A percentile compares a stretch with the other conserved stretches of the same genome.
Conservation (phyloP, 345 rosid species). For the Trapa bicornis region DNA sequence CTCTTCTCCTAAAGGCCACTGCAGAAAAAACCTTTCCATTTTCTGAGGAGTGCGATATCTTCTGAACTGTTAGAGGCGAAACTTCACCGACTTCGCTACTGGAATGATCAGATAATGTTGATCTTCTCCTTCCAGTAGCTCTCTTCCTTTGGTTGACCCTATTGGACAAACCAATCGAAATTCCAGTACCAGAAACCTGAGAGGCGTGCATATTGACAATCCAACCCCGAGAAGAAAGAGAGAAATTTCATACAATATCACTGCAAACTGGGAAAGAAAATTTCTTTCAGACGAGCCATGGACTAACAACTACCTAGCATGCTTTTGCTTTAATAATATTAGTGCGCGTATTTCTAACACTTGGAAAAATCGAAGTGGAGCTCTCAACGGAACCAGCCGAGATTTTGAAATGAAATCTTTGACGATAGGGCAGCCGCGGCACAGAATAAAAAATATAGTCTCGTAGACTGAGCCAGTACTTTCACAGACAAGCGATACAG, state of each 20-base stretch:
- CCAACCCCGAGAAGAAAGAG: not conserved
- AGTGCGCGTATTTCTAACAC: too few relatives aligned
- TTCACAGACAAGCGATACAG: too few relatives aligned
- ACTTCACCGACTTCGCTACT: conserved; percentile 10
- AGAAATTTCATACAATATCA: not conserved
- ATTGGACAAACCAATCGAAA: conserved; percentile 16
- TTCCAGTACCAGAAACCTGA: not conserved
- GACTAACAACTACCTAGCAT: too few relatives aligned
- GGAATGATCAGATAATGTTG: conserved; percentile 9
- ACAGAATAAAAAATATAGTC: too few relatives aligned
- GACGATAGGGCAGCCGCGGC: too few relatives aligned
- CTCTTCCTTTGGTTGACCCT: conserved; percentile 16
- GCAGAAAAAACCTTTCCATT: conserved; percentile 17
- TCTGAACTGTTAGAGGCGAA: conserved; percentile 5
- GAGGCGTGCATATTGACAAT: conserved; percentile 6
- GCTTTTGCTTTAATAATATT: too few relatives aligned
- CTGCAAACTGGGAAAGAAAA: conserved; percentile 3
- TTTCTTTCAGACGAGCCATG: not conserved
- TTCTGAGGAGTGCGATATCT: conserved; percentile 15
- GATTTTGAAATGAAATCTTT: too few relatives aligned
- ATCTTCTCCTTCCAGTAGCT: conserved; percentile 10
- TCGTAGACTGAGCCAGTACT: too few relatives aligned
- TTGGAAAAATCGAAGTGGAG: too few relatives aligned
- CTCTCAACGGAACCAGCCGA: too few relatives aligned
- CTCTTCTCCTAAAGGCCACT: conserved; percentile 17